phyloP scores from a whole-genome alignment of 163 green algal species.

The Coccomyxa subellipsoidea region DNA sequence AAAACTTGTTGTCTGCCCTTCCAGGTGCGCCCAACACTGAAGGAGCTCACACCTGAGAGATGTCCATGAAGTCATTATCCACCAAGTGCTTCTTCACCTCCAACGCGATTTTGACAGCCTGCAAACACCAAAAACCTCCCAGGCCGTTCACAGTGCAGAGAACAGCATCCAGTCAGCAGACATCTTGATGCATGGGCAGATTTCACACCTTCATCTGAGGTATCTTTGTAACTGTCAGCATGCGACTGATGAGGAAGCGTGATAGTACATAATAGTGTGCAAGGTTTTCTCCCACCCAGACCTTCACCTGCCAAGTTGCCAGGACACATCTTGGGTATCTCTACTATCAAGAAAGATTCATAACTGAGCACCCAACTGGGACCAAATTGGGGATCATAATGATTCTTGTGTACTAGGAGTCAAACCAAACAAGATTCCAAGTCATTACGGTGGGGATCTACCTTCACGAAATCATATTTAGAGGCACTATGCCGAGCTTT shows the following conservation, averaged over 20 bases:
- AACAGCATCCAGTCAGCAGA: too few species aligned
- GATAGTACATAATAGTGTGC: conserved; percentile 93
- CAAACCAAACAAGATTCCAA: too few species aligned
- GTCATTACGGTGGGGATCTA: too few species aligned
- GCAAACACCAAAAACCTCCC: background rate
- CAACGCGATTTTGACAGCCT: conserved; percentile 87
- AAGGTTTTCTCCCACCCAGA: conserved; percentile 70
- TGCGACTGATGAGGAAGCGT: conserved; percentile 83
- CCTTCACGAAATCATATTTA: conserved; percentile 79
- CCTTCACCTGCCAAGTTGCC: conserved; percentile 60
- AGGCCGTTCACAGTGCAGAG: background rate
- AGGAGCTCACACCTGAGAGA: conserved; percentile 73
- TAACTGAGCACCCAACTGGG: too few species aligned
- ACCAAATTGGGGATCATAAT: too few species aligned
- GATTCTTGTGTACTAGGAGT: too few species aligned
- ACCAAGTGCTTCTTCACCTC: conserved; percentile 94
- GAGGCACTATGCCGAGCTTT: conserved; percentile 25
- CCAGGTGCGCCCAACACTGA: too few species aligned
- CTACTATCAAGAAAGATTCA: too few species aligned
- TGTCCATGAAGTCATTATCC: conserved; percentile 75
- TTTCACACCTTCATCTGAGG: conserved; percentile 68
- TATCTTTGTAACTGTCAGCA: conserved; percentile 85
- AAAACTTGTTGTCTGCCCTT: too few species aligned
- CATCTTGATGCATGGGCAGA: too few species aligned
- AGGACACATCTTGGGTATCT: too few species aligned